Percentiles rank a stretch among this genome's conserved stretches.
These are phyloP conservation scores for Cytospora paraplurivora DNA, from an alignment of 2,329 filamentous ascomycete genomes.

Conservation along the genomic window DNA sequence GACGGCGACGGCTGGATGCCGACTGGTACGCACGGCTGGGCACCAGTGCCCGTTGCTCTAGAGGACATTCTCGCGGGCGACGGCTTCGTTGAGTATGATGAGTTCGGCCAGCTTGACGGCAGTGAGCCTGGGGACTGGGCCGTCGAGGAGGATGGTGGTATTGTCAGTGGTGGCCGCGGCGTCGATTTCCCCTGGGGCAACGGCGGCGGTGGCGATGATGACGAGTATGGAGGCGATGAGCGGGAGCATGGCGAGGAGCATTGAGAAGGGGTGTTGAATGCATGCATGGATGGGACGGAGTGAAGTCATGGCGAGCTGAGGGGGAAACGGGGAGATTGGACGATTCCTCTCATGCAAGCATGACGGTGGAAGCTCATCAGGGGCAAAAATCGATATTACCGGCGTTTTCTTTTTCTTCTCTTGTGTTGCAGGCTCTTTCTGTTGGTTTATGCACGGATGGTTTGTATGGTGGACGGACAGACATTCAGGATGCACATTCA, in stretches of 20 bases:
- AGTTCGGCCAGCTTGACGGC: background rate
- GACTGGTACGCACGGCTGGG: conserved; percentile 10
- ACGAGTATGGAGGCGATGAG: background rate
- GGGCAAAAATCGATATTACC: background rate
- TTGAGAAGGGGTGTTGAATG: background rate
- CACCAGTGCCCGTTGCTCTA: conserved; percentile 15
- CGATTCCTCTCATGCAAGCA: background rate
- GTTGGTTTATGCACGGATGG: conserved; percentile 2
- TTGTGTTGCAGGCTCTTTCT: background rate
- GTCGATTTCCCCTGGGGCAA: conserved; percentile 9
- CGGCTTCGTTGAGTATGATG: background rate
- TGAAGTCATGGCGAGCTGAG: background rate
- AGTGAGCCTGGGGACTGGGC: background rate
- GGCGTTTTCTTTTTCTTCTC: background rate
- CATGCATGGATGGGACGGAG: background rate
- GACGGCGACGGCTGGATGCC: conserved; percentile 16
- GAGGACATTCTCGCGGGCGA: conserved; percentile 8
- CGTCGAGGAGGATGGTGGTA: conserved; percentile 2
- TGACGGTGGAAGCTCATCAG: background rate
- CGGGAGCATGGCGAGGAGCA: background rate
- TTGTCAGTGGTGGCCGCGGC: conserved; percentile 5
- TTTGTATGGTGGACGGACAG: background rate
- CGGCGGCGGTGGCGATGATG: background rate
- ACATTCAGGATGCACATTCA: conserved; percentile 4
- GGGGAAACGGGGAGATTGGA: too few relatives aligned